Conservation (phyloP, 306 rosid genomes). For the Malus sieversii region DNA sequence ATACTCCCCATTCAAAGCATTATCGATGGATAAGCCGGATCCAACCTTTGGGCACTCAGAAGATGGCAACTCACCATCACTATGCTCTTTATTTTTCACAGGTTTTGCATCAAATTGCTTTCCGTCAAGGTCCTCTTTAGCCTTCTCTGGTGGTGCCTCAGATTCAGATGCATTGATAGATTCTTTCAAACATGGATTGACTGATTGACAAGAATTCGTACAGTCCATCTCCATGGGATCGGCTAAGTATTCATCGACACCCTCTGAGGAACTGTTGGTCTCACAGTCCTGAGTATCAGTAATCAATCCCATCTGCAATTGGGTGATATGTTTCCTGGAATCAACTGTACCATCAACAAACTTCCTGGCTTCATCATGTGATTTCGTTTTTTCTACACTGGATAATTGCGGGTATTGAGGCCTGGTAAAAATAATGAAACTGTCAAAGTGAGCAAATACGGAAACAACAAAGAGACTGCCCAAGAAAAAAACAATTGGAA, state of each 20-base stretch:
- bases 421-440: slow-evolving; percentile 26
- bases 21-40: not conserved
- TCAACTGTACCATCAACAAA: slow-evolving; percentile 24
- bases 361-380: slow-evolving; percentile 18
- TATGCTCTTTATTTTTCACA: slow-evolving; percentile 16
- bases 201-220: slow-evolving; percentile 6
- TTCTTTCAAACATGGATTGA: slow-evolving; percentile 15
- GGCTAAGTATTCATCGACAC: slow-evolving; percentile 43
- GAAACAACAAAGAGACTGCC: not conserved
- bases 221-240: slow-evolving; percentile 36
- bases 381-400: slow-evolving; percentile 12
- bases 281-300: slow-evolving; percentile 19
- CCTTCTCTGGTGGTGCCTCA: not conserved
- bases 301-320: slow-evolving; percentile 17
- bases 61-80: slow-evolving; percentile 18
- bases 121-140: slow-evolving; percentile 9
- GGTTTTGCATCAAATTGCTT: slow-evolving; percentile 13
- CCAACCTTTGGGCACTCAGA: slow-evolving; percentile 19
- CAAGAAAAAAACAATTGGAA: not conserved
- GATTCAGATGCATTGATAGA: slow-evolving; percentile 12
- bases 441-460: not conserved
- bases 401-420: slow-evolving; percentile 26
- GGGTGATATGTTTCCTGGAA: slow-evolving; percentile 8
- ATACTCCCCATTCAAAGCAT: slow-evolving; percentile 15
- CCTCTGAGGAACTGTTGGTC: slow-evolving; percentile 24